Evolutionary conservation across 352 stramenopile genomes (phyloP).

Genomic region (Phytophthora palmivora): DNA sequence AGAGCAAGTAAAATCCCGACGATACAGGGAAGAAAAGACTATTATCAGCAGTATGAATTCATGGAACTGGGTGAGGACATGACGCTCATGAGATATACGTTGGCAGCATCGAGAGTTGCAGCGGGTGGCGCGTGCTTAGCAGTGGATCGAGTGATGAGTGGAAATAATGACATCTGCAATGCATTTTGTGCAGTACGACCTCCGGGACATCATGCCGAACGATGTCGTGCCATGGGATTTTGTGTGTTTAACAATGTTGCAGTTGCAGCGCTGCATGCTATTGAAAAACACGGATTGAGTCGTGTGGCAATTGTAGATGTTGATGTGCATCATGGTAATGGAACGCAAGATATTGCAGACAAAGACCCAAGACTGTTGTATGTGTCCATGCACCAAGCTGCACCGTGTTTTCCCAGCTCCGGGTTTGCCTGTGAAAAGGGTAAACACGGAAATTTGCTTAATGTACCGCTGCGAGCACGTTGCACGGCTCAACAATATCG

Average conservation of each 20-base stretch:
- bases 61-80: constrained; percentile 77
- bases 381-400: constrained; percentile 60
- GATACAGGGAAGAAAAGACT: constrained; percentile 46
- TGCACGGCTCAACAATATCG: constrained; percentile 50
- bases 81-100: constrained; percentile 72
- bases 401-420: constrained; percentile 55
- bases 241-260: constrained; percentile 98
- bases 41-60: constrained; percentile 69
- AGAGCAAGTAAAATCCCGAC: constrained; percentile 24
- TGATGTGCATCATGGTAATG: constrained; percentile 91
- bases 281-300: constrained; percentile 64
- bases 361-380: constrained; percentile 50
- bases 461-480: constrained; percentile 48
- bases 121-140: constrained; percentile 86
- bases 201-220: constrained; percentile 66
- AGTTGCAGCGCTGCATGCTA: constrained; percentile 93
- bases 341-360: constrained; percentile 60
- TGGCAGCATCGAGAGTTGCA: constrained; percentile 65
- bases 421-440: constrained; percentile 49
- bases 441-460: constrained; percentile 48
- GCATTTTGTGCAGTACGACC: constrained; percentile 90
- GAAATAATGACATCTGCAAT: constrained; percentile 42
- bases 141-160: constrained; percentile 51
- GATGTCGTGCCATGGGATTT: constrained; percentile 80
- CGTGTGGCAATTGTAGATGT: constrained; percentile 78